A percentile compares a stretch with the other conserved stretches of the same genome.
Evolutionary conservation across 1,284 basidiomycete genomes (phyloP).

Genomic region (Ceratobasidium sp.): DNA sequence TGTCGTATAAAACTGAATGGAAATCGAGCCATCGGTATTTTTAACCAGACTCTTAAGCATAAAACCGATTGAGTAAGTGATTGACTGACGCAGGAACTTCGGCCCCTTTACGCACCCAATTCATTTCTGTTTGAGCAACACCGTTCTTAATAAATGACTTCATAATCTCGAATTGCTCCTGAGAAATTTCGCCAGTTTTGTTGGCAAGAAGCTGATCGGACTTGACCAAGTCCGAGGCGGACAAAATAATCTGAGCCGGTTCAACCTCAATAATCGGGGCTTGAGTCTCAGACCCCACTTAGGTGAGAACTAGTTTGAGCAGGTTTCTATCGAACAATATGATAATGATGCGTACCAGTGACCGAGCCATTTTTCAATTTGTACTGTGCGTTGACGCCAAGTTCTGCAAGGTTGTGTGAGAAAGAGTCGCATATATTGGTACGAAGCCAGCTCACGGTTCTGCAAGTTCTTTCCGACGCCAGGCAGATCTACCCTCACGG

Average conservation of each 20-base stretch:
- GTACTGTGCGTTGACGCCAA: constrained; percentile 39
- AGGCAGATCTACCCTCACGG: constrained; percentile 57
- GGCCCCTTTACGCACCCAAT: constrained; percentile 15
- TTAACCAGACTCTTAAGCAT: constrained; percentile 23
- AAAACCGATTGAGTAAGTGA: background rate
- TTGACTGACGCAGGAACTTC: background rate
- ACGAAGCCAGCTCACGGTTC: constrained; percentile 55
- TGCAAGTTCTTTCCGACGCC: constrained; percentile 64
- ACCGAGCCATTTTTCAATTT: constrained; percentile 18
- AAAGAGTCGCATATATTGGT: background rate
- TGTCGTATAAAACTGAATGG: constrained; percentile 29
- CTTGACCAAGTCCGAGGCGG: constrained; percentile 26
- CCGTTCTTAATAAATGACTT: constrained; percentile 26
- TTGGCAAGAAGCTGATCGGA: constrained; percentile 27
- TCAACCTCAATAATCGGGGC: constrained; percentile 41
- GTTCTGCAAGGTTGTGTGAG: constrained; percentile 8
- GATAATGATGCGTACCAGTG: background rate
- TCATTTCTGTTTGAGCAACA: constrained; percentile 34
- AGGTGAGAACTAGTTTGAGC: background rate
- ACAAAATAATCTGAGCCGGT: constrained; percentile 35
- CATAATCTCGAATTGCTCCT: constrained; percentile 37
- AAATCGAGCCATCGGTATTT: constrained; percentile 22
- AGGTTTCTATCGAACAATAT: background rate
- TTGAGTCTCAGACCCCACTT: constrained; percentile 36
- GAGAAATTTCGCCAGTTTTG: constrained; percentile 35